A percentile compares a stretch with the other conserved stretches of the same genome.
Evolutionary conservation across 345 rosid genomes (phyloP).

Genomic region (Leavenworthia alabamica): DNA sequence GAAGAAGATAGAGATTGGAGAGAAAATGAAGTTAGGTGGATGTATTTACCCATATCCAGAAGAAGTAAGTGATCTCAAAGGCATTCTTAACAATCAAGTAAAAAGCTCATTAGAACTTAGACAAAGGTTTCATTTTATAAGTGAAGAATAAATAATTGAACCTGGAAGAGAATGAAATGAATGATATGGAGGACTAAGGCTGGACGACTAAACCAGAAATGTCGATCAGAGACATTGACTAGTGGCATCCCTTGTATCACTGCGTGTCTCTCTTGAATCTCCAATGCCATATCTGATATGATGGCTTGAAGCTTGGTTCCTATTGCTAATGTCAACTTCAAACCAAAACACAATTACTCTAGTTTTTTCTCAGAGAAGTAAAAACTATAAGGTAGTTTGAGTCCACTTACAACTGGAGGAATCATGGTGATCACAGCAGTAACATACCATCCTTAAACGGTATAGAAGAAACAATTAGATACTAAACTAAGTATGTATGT

Average conservation of each 20-base stretch:
- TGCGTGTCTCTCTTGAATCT: slow-evolving; percentile 80
- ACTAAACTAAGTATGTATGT: background rate
- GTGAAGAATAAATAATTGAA: slow-evolving; percentile 8
- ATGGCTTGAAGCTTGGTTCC: slow-evolving; percentile 91
- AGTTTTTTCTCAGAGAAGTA: background rate
- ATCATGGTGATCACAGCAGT: slow-evolving; percentile 52
- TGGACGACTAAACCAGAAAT: slow-evolving; percentile 88
- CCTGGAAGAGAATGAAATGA: slow-evolving; percentile 93
- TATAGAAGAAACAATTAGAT: background rate
- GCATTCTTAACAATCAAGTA: slow-evolving; percentile 57
- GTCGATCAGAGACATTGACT: slow-evolving; percentile 71
- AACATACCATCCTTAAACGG: slow-evolving; percentile 59
- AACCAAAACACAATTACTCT: slow-evolving; percentile 3
- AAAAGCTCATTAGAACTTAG: slow-evolving; percentile 17
- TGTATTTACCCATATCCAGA: slow-evolving; percentile 79
- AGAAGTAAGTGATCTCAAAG: slow-evolving; percentile 88
- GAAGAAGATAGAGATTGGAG: background rate
- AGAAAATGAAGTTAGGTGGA: background rate
- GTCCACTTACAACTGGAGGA: slow-evolving; percentile 66
- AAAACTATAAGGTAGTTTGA: background rate
- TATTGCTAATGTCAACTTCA: slow-evolving; percentile 71
- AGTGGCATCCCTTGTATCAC: slow-evolving; percentile 97
- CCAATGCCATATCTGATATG: slow-evolving; percentile 79
- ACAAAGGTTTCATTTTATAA: background rate
- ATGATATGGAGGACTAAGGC: slow-evolving; percentile 63